Conservation (phyloP, 176 grass and related monocot genomes). For the Triticum urartu region DNA sequence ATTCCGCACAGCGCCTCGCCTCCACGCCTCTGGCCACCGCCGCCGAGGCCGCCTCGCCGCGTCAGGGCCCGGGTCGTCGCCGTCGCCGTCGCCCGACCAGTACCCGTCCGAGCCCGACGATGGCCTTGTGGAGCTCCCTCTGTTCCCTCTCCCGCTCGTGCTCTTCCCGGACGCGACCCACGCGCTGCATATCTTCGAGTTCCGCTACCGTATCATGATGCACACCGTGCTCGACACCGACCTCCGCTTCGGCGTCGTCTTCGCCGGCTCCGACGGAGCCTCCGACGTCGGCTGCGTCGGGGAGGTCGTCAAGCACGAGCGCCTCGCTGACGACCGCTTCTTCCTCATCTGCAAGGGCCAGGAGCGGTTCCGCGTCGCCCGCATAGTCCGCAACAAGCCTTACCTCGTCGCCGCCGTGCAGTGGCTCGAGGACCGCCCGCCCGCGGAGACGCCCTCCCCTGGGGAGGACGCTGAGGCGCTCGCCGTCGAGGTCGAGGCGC, state of each 20-base stretch:
- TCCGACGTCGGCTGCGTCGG: constrained; percentile 88
- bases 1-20: constrained; percentile 44
- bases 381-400: constrained; percentile 72
- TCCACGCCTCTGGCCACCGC: constrained; percentile 17
- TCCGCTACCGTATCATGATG: constrained; percentile 99
- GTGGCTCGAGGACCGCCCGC: constrained; percentile 97
- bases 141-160: constrained; percentile 91
- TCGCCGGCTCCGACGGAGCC: constrained; percentile 46
- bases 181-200: constrained; percentile 97
- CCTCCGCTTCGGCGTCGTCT: constrained; percentile 68
- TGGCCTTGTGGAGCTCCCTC: constrained; percentile 81
- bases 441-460: constrained; percentile 41
- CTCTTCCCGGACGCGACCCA: constrained; percentile 84
- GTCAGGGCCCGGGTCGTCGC: constrained; percentile 20
- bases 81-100: constrained; percentile 13
- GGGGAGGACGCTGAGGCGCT: constrained; percentile 75
- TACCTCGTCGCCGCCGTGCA: constrained; percentile 90
- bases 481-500: constrained; percentile 73
- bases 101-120: constrained; percentile 28
- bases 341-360: constrained; percentile 99
- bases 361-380: constrained; percentile 83
- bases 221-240: constrained; percentile 89
- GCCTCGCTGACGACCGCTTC: constrained; percentile 91
- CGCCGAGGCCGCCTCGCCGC: constrained; percentile 18
- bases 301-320: constrained; percentile 96